phyloP scores from a whole-genome alignment of 345 rosid species.

The Angophora floribunda region DNA sequence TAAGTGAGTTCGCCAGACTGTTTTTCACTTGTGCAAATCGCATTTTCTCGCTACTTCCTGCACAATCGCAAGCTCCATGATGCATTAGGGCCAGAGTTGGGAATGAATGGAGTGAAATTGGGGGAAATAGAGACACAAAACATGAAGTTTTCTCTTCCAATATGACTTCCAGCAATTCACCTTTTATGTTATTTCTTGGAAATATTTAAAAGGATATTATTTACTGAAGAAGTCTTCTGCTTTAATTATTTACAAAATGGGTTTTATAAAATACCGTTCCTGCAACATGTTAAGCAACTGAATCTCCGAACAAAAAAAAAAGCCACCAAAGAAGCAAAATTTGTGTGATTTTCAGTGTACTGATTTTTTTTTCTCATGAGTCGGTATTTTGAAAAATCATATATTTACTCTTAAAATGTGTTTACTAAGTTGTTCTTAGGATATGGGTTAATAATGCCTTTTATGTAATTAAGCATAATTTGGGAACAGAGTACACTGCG shows the following conservation, averaged over 20 bases:
- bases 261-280: too few species aligned
- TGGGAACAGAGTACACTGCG: background rate
- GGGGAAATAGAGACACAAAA: background rate
- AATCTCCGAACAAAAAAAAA: background rate
- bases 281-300: accelerated
- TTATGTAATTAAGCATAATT: background rate
- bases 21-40: background rate
- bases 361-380: background rate
- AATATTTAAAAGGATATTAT: background rate
- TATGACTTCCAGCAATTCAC: background rate
- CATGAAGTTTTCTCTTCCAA: too few species aligned
- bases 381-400: background rate
- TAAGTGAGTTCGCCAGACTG: background rate
- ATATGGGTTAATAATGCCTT: background rate
- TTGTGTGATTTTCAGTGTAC: background rate
- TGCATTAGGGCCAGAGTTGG: background rate
- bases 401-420: background rate
- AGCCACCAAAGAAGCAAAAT: too few species aligned
- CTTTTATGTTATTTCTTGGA: too few species aligned
- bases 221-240: background rate
- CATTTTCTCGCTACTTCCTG: background rate
- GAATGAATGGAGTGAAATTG: background rate
- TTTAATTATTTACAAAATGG: background rate
- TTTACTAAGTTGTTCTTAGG: background rate
- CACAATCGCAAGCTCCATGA: background rate